Evolutionary conservation across 2,329 filamentous ascomycete genomes (phyloP).

Genomic region (Sordariomycetes sp.): DNA sequence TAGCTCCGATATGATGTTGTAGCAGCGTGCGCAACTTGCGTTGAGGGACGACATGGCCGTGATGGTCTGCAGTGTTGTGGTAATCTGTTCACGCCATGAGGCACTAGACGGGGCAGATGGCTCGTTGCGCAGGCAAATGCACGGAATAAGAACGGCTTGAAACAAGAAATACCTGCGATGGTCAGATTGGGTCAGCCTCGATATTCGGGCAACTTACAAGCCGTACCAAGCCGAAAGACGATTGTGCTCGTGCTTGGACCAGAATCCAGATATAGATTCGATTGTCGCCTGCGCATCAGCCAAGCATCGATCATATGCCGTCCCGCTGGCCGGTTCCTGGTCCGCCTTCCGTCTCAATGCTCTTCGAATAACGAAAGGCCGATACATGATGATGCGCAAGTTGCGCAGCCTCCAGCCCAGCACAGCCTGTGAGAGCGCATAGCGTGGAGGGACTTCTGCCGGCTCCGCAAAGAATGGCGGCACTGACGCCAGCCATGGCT

Average conservation of each 20-base stretch:
- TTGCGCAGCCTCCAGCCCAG: conserved; percentile 31
- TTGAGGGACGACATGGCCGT: conserved; percentile 26
- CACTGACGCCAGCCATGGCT: conserved; percentile 24
- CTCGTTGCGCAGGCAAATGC: conserved; percentile 34
- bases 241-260: conserved; percentile 3
- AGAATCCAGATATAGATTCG: conserved; percentile 19
- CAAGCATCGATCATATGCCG: conserved; percentile 42
- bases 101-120: conserved; percentile 22
- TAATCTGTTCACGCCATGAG: conserved; percentile 31
- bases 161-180: conserved; percentile 42
- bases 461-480: conserved; percentile 24
- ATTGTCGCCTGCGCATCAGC: conserved; percentile 61
- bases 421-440: conserved; percentile 27
- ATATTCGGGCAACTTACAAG: conserved; percentile 1
- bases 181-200: neutral
- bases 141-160: conserved; percentile 37
- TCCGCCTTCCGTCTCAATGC: conserved; percentile 26
- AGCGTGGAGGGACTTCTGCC: conserved; percentile 21
- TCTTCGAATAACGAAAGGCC: conserved; percentile 29
- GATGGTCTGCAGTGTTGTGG: conserved; percentile 23
- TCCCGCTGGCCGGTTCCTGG: conserved; percentile 8
- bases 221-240: conserved; percentile 3
- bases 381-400: conserved; percentile 33
- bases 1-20: conserved; percentile 28
- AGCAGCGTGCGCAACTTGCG: conserved; percentile 29